A percentile compares a stretch with the other conserved stretches of the same genome.
These are phyloP conservation scores for Arthrobotrys sinensis DNA, from an alignment of 2,329 filamentous ascomycete genomes.

Conservation along the genomic window DNA sequence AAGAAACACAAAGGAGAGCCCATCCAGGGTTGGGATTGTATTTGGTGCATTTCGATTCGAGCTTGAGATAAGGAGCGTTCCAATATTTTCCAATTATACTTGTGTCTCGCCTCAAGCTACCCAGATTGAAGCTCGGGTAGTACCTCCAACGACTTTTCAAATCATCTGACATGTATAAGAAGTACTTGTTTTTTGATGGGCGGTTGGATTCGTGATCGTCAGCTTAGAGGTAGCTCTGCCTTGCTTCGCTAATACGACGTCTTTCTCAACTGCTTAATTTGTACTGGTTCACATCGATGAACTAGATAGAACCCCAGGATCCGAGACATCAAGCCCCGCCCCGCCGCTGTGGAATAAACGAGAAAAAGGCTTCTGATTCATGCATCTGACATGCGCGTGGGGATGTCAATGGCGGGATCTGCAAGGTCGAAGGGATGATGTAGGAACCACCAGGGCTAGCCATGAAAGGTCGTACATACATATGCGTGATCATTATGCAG, in stretches of 20 bases:
- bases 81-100: slow-evolving; percentile 28
- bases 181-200: slow-evolving; percentile 7
- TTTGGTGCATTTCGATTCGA: slow-evolving; percentile 26
- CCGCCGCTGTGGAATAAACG: slow-evolving; percentile 37
- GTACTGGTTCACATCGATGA: slow-evolving; percentile 41
- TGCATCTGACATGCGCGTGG: slow-evolving; percentile 48
- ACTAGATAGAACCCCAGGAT: slow-evolving; percentile 44
- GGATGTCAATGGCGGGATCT: slow-evolving; percentile 54
- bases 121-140: slow-evolving; percentile 7
- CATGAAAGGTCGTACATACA: slow-evolving; percentile 15
- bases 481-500: slow-evolving; percentile 23
- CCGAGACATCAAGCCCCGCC: slow-evolving; percentile 45
- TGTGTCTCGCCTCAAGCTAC: slow-evolving; percentile 38
- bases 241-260: slow-evolving; percentile 48
- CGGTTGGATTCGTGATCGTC: slow-evolving; percentile 48
- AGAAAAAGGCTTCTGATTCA: slow-evolving; percentile 45
- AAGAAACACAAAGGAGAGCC: slow-evolving; percentile 37
- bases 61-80: slow-evolving; percentile 12
- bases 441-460: slow-evolving; percentile 38
- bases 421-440: slow-evolving; percentile 41
- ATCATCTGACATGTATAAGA: slow-evolving; percentile 18
- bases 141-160: slow-evolving; percentile 18
- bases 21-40: slow-evolving; percentile 25
- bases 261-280: slow-evolving; percentile 58
- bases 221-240: slow-evolving; percentile 53